Conservation (phyloP, 352 stramenopile genomes). For the Globisporangium spinosum region DNA sequence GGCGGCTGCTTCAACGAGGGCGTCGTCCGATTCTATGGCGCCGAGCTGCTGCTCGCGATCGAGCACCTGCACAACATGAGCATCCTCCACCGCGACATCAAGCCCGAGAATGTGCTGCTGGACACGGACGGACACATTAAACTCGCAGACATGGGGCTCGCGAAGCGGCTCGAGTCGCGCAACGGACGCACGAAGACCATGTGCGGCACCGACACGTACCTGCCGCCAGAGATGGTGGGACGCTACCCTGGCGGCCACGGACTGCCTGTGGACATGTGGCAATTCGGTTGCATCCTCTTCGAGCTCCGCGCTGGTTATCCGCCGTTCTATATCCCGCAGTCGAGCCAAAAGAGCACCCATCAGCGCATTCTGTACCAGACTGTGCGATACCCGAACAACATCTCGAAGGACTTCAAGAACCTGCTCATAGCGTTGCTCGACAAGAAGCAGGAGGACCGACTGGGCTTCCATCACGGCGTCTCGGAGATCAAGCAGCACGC, state of each 20-base stretch:
- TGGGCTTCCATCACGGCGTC: conserved; percentile 59
- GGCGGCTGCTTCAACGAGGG: conserved; percentile 76
- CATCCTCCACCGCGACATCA: conserved; percentile 93
- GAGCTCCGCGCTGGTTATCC: conserved; percentile 90
- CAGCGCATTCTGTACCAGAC: conserved; percentile 87
- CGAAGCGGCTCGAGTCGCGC: conserved; percentile 77
- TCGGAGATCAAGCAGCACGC: conserved; percentile 64
- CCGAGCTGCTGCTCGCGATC: conserved; percentile 74
- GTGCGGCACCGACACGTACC: conserved; percentile 88
- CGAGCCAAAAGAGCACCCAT: conserved; percentile 86
- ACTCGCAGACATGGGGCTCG: conserved; percentile 90
- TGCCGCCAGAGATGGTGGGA: conserved; percentile 87
- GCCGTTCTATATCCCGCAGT: conserved; percentile 90
- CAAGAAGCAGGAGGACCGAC: conserved; percentile 79
- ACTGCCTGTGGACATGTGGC: conserved; percentile 91
- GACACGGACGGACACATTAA: conserved; percentile 88
- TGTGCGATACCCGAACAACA: conserved; percentile 83
- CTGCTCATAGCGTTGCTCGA: conserved; percentile 67
- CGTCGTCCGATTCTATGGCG: conserved; percentile 81
- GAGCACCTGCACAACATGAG: conserved; percentile 91
- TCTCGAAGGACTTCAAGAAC: conserved; percentile 73
- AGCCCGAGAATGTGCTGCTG: conserved; percentile 91
- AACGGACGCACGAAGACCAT: conserved; percentile 84
- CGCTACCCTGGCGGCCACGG: conserved; percentile 78
- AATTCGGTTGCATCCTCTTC: conserved; percentile 92